These are phyloP conservation scores for Rhodotorula babjevae DNA, from an alignment of 768 basidiomycete species.

Conservation along the genomic window DNA sequence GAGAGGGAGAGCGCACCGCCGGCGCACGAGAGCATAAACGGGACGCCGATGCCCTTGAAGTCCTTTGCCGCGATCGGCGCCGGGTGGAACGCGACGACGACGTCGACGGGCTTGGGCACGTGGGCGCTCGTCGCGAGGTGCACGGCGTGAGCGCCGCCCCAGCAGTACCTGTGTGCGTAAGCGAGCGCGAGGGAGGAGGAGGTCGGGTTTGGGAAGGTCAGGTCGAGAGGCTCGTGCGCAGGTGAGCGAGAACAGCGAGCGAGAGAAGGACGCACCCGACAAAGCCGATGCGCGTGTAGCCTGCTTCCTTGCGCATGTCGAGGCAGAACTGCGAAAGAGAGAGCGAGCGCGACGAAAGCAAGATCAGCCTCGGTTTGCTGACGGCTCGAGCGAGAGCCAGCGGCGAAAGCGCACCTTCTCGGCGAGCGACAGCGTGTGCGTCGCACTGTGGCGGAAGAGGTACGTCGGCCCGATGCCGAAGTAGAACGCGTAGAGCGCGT, in stretches of 20 bases:
- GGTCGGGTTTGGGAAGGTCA: neutral
- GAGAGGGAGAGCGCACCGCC: neutral
- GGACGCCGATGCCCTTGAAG: neutral
- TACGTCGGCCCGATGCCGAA: neutral
- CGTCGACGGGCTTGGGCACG: constrained; percentile 4
- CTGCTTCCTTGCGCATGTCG: neutral
- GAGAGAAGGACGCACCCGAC: constrained; percentile 1
- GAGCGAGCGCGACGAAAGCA: neutral
- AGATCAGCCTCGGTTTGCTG: no score
- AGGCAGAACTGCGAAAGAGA: neutral
- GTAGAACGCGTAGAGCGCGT: neutral
- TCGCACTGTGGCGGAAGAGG: neutral
- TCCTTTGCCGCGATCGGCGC: neutral
- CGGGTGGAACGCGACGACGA: constrained; percentile 8
- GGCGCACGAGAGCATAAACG: neutral
- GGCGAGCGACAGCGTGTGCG: neutral
- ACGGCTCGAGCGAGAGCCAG: no score
- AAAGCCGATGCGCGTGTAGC: neutral
- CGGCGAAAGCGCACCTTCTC: neutral
- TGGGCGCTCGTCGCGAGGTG: neutral
- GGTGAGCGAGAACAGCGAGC: neutral
- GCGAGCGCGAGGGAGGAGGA: neutral
- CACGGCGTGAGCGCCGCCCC: neutral
- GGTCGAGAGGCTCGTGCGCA: no score
- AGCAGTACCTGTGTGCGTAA: constrained; percentile 1